These are phyloP conservation scores for Teratosphaeria epicoccoides DNA, from an alignment of 2,329 filamentous ascomycete genomes.

Conservation along the genomic window DNA sequence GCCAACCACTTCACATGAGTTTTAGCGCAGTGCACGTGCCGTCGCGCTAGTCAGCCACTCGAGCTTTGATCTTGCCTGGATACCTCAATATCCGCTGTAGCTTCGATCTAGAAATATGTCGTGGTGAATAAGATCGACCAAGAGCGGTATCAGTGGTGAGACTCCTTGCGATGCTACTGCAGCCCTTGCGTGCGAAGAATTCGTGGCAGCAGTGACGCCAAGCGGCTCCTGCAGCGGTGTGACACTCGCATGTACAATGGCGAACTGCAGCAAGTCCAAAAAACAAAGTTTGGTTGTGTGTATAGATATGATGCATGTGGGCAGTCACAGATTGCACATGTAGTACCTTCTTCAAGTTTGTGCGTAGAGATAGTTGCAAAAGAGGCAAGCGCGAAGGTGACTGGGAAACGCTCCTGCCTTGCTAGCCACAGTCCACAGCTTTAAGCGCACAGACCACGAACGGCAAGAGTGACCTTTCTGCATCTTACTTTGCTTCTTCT, in stretches of 20 bases:
- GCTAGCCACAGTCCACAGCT: not conserved
- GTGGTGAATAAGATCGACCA: not conserved
- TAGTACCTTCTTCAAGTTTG: not conserved
- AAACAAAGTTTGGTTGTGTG: not conserved
- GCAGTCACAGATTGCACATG: not conserved
- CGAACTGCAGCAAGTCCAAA: not conserved
- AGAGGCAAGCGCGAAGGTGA: not conserved
- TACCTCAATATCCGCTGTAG: too few species aligned
- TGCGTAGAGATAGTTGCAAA: not conserved
- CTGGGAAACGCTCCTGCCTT: not conserved
- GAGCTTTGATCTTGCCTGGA: not conserved
- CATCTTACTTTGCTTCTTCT: not conserved
- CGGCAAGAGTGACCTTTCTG: not conserved
- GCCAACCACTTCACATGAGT: not conserved
- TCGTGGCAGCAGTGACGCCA: not conserved
- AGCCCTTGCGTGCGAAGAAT: not conserved
- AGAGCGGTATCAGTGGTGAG: not conserved
- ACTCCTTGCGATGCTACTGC: not conserved
- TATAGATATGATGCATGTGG: not conserved
- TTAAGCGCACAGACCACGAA: not conserved
- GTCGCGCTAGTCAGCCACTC: not conserved
- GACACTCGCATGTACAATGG: not conserved
- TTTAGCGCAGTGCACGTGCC: not conserved
- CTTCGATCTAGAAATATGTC: not conserved
- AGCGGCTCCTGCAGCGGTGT: not conserved